A percentile compares a stretch with the other conserved stretches of the same genome.
Conservation (phyloP, 192 early-diverging fungal genomes). For the Linnemannia elongata region DNA sequence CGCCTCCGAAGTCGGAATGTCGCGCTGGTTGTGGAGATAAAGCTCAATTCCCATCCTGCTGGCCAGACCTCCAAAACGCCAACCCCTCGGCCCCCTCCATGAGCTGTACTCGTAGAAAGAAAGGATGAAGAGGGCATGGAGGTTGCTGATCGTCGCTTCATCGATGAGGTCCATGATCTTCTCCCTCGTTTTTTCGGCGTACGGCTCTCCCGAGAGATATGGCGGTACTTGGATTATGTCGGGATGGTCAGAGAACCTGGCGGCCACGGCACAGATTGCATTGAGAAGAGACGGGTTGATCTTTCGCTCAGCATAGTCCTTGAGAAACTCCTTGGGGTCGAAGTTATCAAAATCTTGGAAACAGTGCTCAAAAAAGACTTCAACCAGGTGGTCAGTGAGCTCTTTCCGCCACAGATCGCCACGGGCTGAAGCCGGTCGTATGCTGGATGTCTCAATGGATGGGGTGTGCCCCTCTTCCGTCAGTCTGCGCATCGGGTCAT, state of each 20-base stretch:
- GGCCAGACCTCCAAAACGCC: slow-evolving; percentile 6
- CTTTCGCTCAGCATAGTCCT: background rate
- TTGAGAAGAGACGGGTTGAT: background rate
- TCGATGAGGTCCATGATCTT: slow-evolving; percentile 13
- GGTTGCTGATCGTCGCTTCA: background rate
- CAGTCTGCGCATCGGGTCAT: background rate
- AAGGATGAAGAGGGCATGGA: slow-evolving; percentile 1
- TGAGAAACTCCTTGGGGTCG: slow-evolving; percentile 5
- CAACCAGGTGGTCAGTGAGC: slow-evolving; percentile 6
- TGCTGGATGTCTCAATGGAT: background rate
- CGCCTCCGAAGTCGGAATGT: background rate
- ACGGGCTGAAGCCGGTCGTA: background rate
- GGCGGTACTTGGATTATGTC: background rate
- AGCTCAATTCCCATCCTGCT: slow-evolving; percentile 10
- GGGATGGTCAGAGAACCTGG: slow-evolving; percentile 11
- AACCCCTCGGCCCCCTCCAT: background rate
- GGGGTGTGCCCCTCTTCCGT: background rate
- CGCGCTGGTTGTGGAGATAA: background rate
- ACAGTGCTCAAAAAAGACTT: slow-evolving; percentile 2
- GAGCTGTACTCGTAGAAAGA: slow-evolving; percentile 11
- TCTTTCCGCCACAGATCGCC: background rate
- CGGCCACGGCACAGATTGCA: background rate
- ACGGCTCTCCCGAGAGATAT: slow-evolving; percentile 12
- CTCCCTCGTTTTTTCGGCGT: background rate
- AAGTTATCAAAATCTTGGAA: slow-evolving; percentile 4